Conservation (phyloP, 2,329 filamentous ascomycete species). For the Talaromyces amestolkiae region DNA sequence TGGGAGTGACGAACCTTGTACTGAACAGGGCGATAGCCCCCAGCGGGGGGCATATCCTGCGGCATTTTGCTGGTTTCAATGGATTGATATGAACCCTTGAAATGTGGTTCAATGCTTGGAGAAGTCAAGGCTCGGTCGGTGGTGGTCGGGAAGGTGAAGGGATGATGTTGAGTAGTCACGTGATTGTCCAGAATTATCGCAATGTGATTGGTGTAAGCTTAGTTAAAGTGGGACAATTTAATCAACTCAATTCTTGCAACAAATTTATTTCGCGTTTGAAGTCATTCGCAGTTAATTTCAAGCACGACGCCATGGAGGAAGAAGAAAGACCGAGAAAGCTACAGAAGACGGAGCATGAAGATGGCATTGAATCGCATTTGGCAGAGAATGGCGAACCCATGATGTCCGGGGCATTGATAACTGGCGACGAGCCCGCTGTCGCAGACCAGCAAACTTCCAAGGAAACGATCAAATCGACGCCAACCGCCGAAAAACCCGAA, state of each 20-base stretch:
- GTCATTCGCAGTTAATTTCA: neutral
- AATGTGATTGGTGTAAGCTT: constrained; percentile 7
- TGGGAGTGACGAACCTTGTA: constrained; percentile 70
- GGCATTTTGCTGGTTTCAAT: constrained; percentile 62
- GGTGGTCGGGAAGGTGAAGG: constrained; percentile 23
- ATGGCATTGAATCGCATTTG: neutral
- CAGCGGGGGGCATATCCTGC: constrained; percentile 94
- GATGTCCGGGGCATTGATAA: constrained; percentile 32
- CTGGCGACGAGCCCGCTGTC: constrained; percentile 18
- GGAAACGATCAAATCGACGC: constrained; percentile 3
- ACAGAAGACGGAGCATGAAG: constrained; percentile 49
- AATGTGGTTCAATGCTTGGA: constrained; percentile 9
- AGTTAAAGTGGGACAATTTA: neutral
- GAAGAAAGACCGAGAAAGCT: constrained; percentile 57
- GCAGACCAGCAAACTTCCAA: constrained; percentile 19
- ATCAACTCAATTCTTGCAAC: neutral
- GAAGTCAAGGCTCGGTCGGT: neutral
- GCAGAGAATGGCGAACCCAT: constrained; percentile 28
- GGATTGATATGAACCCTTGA: constrained; percentile 23
- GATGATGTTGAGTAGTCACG: constrained; percentile 17
- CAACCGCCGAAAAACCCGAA: neutral
- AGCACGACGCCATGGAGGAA: constrained; percentile 49
- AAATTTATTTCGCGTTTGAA: constrained; percentile 6
- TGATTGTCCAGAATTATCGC: neutral
- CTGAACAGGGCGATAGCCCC: constrained; percentile 94